Evolutionary conservation across 2,329 filamentous ascomycete species (phyloP), one percentile per base, ranked within the genome.

Genomic region (Ophiosphaerella narmari): DNA sequence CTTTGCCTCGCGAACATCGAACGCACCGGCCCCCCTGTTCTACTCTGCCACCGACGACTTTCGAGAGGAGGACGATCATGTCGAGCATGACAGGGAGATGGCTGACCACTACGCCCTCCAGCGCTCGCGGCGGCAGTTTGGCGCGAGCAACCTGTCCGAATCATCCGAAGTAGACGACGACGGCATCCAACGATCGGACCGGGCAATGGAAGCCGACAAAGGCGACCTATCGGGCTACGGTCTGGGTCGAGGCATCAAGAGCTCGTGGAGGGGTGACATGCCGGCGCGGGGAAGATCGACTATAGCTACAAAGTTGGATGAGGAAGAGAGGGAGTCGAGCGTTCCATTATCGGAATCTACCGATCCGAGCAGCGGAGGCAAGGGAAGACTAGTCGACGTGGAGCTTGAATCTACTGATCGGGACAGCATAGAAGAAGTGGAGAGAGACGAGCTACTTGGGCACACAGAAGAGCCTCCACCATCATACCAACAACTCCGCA

Each of bases 101-200:
- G 91, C 91, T n/a, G 94, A 97, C 74, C 86, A 94, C 60, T 95
- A 92, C 74, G 93, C 93, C 5, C 78, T 99, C 49, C 92, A 97
- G 73, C 84, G 88, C 62, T 97, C 93, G 59, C 84, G 94, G 61
- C 84, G 92, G 39, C 90, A 96, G 50, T 93, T 97, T 67, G 90
- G 91, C 12, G 86, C 87, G 12, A 91, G 89, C 73, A 86, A 89
- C 61, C 77, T 97, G 42, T 90, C 89, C 33, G 91, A 96, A 60
- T 96, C 91, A 55, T 87, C 88, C 2, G 92, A 95, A 62, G 85
- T 88, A 2, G 91, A 94, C 43, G 86, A 88, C 36, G 87, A 88
- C 44, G 82, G 76, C n/a, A 84, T 60, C 9, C 59, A 63, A 36
- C 55, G 54, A 21, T 70, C 69, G 11, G 85, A 72, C 32, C 84